Conservation (phyloP, 768 basidiomycete genomes). For the Pholiota microspora region DNA sequence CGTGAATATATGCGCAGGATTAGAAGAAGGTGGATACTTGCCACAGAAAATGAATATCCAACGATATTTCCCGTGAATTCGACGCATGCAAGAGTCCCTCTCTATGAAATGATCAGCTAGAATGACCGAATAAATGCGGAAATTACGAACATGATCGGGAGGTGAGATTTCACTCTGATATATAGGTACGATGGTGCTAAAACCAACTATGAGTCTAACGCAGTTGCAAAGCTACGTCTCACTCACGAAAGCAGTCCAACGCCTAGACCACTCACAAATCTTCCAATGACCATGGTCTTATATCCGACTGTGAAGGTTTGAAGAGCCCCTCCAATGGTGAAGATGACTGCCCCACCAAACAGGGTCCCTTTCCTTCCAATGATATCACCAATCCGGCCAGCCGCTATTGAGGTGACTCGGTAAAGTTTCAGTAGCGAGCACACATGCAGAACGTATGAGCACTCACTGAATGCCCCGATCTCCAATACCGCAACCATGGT, state of each 20-base stretch:
- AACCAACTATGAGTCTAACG: not conserved
- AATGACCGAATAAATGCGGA: not conserved
- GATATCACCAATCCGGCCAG: slow-evolving; percentile 81
- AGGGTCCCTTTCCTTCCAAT: slow-evolving; percentile 85
- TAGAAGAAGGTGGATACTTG: slow-evolving; percentile 35
- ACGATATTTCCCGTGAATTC: slow-evolving; percentile 93
- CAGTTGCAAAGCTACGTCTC: not conserved
- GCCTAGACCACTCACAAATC: slow-evolving; percentile 83
- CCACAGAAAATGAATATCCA: slow-evolving; percentile 88
- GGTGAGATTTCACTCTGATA: slow-evolving; percentile 97
- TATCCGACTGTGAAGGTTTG: slow-evolving; percentile 84
- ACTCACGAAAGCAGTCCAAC: slow-evolving; percentile 86
- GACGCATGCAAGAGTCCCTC: slow-evolving; percentile 90
- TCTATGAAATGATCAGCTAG: slow-evolving; percentile 35
- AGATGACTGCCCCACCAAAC: slow-evolving; percentile 79
- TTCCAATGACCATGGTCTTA: slow-evolving; percentile 76
- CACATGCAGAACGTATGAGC: not conserved
- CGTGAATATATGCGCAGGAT: not conserved
- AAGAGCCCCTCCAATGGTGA: slow-evolving; percentile 81
- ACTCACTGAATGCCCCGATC: slow-evolving; percentile 82
- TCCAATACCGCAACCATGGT: slow-evolving; percentile 94
- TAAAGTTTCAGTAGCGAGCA: not conserved
- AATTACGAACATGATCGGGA: slow-evolving; percentile 68
- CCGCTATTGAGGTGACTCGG: slow-evolving; percentile 82
- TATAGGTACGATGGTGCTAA: slow-evolving; percentile 89